These are phyloP conservation scores for Hanseniaspora jakobsenii DNA, from an alignment of 805 yeast species.

Conservation along the genomic window DNA sequence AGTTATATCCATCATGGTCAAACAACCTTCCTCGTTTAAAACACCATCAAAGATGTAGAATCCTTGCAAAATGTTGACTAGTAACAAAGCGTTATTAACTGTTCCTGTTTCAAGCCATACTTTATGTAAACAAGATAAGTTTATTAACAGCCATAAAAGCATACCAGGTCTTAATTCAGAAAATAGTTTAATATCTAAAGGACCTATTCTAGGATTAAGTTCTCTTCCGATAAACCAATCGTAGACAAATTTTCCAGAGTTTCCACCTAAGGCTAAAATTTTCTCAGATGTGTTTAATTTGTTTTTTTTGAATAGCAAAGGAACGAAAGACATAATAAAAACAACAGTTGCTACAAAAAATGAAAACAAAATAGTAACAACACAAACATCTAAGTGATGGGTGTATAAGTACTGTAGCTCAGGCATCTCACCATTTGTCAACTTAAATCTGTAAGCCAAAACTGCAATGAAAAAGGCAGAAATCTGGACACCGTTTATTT, in stretches of 20 bases:
- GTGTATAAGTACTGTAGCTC: slow-evolving; percentile 68
- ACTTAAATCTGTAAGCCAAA: slow-evolving; percentile 41
- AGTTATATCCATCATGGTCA: slow-evolving; percentile 91
- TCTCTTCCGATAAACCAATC: slow-evolving; percentile 98
- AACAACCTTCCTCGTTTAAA: slow-evolving; percentile 73
- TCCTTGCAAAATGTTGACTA: slow-evolving; percentile 59
- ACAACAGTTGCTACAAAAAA: slow-evolving; percentile 50
- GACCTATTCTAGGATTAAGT: slow-evolving; percentile 77
- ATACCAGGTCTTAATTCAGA: slow-evolving; percentile 94
- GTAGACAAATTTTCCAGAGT: slow-evolving; percentile 58
- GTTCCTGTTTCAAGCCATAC: slow-evolving; percentile 53
- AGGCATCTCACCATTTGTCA: slow-evolving; percentile 49
- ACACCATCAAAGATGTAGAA: slow-evolving; percentile 87
- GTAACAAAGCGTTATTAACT: slow-evolving; percentile 57
- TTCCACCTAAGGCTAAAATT: slow-evolving; percentile 77
- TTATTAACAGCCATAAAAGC: slow-evolving; percentile 70
- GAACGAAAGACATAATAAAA: slow-evolving; percentile 56
- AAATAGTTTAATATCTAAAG: slow-evolving; percentile 78
- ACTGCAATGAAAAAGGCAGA: slow-evolving; percentile 31
- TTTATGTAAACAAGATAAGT: slow-evolving; percentile 67
- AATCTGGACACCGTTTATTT: slow-evolving; percentile 67
- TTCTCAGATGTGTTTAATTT: slow-evolving; percentile 43
- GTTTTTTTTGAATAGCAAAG: slow-evolving; percentile 40
- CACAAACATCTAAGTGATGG: slow-evolving; percentile 52
- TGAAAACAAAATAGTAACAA: slow-evolving; percentile 54